These are phyloP conservation scores for Venturiaceae sp. DNA, from an alignment of 2,329 filamentous ascomycete genomes.

Conservation along the genomic window DNA sequence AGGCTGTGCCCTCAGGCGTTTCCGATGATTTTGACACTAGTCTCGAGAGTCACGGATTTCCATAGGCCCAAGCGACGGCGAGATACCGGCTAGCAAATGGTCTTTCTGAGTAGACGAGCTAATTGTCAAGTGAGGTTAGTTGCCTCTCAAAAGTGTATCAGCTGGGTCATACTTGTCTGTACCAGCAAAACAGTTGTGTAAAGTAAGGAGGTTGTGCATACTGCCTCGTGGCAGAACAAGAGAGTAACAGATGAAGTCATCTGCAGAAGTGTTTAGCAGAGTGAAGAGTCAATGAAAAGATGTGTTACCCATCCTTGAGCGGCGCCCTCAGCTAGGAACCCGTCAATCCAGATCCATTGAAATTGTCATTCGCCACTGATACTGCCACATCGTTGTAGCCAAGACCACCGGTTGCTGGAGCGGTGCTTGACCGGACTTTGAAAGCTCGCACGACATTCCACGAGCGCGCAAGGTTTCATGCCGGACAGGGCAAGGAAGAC, in stretches of 20 bases:
- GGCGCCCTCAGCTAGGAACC: too few relatives aligned
- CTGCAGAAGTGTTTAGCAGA: neutral
- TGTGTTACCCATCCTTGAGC: too few relatives aligned
- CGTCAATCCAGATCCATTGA: neutral
- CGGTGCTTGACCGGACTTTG: neutral
- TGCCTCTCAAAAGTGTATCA: neutral
- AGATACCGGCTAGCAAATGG: neutral
- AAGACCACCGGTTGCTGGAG: neutral
- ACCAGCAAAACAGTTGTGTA: neutral
- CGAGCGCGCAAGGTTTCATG: neutral
- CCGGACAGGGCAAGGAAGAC: neutral
- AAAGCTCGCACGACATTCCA: neutral
- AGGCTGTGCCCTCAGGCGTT: neutral
- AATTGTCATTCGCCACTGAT: neutral
- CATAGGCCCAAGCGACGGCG: neutral
- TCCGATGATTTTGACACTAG: neutral
- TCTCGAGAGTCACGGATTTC: neutral
- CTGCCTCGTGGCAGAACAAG: neutral
- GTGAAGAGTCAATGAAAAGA: neutral
- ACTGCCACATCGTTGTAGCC: neutral
- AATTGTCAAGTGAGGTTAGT: neutral
- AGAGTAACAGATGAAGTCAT: neutral
- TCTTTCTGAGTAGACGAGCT: neutral
- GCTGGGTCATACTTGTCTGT: neutral
- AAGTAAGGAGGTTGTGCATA: neutral